Base-by-base conservation (phyloP, 805 yeast species). In the Groenewaldozyma tartarivorans region DNA sequence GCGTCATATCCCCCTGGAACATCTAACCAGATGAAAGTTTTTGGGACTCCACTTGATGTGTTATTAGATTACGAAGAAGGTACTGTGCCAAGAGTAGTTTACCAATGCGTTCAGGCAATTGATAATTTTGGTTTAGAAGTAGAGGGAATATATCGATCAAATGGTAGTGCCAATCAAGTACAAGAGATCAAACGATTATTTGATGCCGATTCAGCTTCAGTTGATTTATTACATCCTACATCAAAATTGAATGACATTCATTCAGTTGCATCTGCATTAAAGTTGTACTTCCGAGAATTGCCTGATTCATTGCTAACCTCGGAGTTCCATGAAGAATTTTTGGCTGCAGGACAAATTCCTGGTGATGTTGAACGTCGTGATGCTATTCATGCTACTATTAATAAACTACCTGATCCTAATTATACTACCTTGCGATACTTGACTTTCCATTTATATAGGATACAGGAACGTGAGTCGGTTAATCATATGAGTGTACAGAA, bases 381-480 rank as follows among this genome's bases (percentile, higher is more conserved):
- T 54, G 68, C 68, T 22, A 69, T 92, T 52, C 98, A 92, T 60
- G 84, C 86, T 35, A 72, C 85, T 44, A 84, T 92, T 35, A 92
- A 81, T 64, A 82, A 83, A 49, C 70, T 92, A 41, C 96, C 96
- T 0, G 98, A 92, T 62, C 92, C 94, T 1, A 86, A 90, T 43
- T 92, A 92, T 59, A 88, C 94, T 69, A 88, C 97, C 0, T 68
- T 92, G 50, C 68, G 96, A 49, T 77, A 85, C 27, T 64, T 92
- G 49, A 66, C 88, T 1, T 85, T 90, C 69, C 99, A 92, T 60
- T 72, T 92, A 46, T 77, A 80, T 47, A 74, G 80, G 42, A 79
- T 92, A 11, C 75, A 80, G 30, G 71, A 72, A 21, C 68, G 77
- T 42, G 79, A 78, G 53, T 68, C 69, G 17, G 51, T 62, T 27